Percentiles rank a stretch among this genome's conserved stretches.
Conservation (phyloP, 2,329 filamentous ascomycete genomes). For the Colletotrichum truncatum region DNA sequence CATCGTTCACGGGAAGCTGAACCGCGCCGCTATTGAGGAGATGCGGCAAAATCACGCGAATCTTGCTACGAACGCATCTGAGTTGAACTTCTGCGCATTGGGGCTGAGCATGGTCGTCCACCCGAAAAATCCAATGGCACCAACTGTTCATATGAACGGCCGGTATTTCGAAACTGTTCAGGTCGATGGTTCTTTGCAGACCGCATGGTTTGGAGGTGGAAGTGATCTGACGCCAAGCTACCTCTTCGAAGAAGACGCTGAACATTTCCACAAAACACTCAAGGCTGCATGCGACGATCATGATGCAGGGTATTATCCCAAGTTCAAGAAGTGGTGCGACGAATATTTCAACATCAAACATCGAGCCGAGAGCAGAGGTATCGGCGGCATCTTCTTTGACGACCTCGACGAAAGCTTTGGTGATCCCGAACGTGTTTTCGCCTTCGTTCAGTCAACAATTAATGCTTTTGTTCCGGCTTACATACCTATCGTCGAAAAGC, state of each 20-base stretch:
- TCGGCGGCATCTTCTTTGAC: slow-evolving; percentile 98
- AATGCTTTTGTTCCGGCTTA: slow-evolving; percentile 90
- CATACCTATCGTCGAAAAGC: slow-evolving; percentile 85
- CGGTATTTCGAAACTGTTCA: slow-evolving; percentile 97
- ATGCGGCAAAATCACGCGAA: slow-evolving; percentile 67
- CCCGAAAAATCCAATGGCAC: slow-evolving; percentile 94
- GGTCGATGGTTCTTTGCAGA: slow-evolving; percentile 79
- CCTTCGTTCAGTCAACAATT: slow-evolving; percentile 85
- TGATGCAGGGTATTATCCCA: slow-evolving; percentile 87
- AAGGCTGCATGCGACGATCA: slow-evolving; percentile 94
- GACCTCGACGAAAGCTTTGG: slow-evolving; percentile 89
- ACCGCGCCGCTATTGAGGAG: slow-evolving; percentile 84
- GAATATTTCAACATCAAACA: slow-evolving; percentile 97
- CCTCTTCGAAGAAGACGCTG: slow-evolving; percentile 94
- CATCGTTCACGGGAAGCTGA: slow-evolving; percentile 91
- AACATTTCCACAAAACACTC: slow-evolving; percentile 93
- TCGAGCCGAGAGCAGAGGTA: slow-evolving; percentile 82
- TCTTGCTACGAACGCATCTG: slow-evolving; percentile 69
- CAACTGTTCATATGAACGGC: slow-evolving; percentile 98
- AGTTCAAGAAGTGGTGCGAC: slow-evolving; percentile 98
- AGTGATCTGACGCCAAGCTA: slow-evolving; percentile 93
- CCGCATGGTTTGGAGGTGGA: slow-evolving; percentile 98
- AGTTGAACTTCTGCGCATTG: slow-evolving; percentile 94
- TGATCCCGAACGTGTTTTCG: slow-evolving; percentile 86
- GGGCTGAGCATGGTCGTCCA: slow-evolving; percentile 93